A percentile compares a stretch with the other conserved stretches of the same genome.
These are phyloP conservation scores for Luffa aegyptiaca DNA, from an alignment of 306 rosid genomes.

Conservation along the genomic window DNA sequence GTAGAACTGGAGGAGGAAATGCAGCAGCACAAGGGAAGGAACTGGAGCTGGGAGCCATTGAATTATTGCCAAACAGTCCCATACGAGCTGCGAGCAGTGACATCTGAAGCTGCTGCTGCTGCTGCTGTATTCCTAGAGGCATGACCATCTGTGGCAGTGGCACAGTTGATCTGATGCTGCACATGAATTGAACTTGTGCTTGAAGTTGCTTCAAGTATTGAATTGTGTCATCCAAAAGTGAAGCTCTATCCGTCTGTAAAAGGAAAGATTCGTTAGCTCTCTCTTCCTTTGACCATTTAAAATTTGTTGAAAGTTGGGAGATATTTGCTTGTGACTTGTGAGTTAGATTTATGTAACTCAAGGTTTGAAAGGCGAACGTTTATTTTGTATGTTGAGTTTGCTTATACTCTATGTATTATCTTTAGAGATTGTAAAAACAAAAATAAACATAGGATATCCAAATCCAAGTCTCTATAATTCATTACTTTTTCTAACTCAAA, in stretches of 20 bases:
- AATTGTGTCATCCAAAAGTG: conserved; percentile 42
- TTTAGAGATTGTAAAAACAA: not conserved
- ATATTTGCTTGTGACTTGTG: too few species aligned
- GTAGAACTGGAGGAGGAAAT: conserved; percentile 10
- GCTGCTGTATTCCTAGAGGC: conserved; percentile 37
- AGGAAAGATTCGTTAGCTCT: not conserved
- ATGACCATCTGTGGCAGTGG: conserved; percentile 38
- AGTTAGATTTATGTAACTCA: not conserved
- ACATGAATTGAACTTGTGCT: conserved; percentile 37
- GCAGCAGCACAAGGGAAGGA: conserved; percentile 10
- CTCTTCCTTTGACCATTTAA: not conserved
- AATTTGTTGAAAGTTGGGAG: not conserved
- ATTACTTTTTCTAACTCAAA: too few species aligned
- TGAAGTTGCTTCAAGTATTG: conserved; percentile 40
- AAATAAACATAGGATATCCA: not conserved
- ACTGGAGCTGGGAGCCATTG: conserved; percentile 1
- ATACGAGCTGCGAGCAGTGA: conserved; percentile 20
- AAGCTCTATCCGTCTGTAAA: conserved; percentile 41
- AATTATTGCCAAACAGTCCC: conserved; percentile 16
- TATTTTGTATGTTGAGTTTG: not conserved
- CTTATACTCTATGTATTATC: not conserved
- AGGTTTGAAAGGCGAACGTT: not conserved
- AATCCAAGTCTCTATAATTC: not conserved
- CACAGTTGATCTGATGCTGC: conserved; percentile 19
- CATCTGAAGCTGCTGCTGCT: conserved; percentile 33